These are phyloP conservation scores for Juglanconis oblonga DNA, from an alignment of 2,329 filamentous ascomycete species.

Conservation along the genomic window DNA sequence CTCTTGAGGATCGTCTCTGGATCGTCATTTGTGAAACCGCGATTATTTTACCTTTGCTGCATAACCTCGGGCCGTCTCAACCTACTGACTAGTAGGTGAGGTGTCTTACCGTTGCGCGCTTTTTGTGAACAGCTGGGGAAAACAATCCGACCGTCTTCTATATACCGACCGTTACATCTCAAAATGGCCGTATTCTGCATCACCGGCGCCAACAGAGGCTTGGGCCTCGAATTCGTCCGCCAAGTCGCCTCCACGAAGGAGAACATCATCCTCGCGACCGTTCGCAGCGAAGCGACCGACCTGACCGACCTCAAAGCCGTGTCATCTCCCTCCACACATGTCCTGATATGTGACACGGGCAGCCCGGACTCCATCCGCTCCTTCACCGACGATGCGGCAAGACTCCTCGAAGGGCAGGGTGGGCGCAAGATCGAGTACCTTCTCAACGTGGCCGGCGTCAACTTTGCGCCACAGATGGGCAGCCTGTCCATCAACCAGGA, in stretches of 20 bases:
- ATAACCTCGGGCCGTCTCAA: no score
- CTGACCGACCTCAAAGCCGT: constrained; percentile 25
- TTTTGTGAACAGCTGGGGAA: background rate
- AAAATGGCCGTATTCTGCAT: constrained; percentile 25
- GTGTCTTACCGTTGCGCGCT: background rate
- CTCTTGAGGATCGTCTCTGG: background rate
- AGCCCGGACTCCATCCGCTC: constrained; percentile 29
- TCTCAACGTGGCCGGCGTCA: constrained; percentile 33
- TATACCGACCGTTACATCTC: background rate
- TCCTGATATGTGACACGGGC: constrained; percentile 30
- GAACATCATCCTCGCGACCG: constrained; percentile 28
- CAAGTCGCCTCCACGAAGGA: constrained; percentile 25
- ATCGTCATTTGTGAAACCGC: background rate
- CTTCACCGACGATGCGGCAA: constrained; percentile 23
- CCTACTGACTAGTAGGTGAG: no score
- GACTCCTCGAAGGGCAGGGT: constrained; percentile 23
- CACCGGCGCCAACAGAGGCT: constrained; percentile 30
- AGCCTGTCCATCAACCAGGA: constrained; percentile 35
- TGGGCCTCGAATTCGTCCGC: constrained; percentile 30
- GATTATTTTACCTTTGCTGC: background rate
- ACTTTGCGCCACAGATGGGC: constrained; percentile 33
- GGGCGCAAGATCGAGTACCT: constrained; percentile 33
- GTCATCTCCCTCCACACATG: constrained; percentile 22
- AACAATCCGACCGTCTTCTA: background rate
- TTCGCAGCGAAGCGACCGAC: constrained; percentile 24